These are phyloP conservation scores for Fusarium duplospermum DNA, from an alignment of 2,329 filamentous ascomycete species.

Conservation along the genomic window DNA sequence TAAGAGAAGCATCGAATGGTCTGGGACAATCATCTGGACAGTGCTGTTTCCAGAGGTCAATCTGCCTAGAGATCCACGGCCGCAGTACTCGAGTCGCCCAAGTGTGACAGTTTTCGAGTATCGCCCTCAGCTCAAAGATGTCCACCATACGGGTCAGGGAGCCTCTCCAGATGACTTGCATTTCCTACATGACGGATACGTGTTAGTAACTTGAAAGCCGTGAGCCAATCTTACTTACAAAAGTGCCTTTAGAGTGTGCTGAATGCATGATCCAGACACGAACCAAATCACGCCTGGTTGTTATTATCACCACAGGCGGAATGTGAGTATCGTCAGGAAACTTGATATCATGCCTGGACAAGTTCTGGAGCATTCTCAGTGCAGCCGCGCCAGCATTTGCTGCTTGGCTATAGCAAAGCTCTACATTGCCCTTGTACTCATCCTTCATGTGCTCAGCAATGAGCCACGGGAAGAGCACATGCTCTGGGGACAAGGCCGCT, in stretches of 20 bases:
- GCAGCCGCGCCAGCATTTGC: conserved; percentile 25
- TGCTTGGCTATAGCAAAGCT: conserved; percentile 18
- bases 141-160: conserved; percentile 22
- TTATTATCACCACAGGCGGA: conserved; percentile 26
- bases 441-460: conserved; percentile 33
- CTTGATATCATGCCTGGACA: conserved; percentile 6
- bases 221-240: conserved; percentile 7
- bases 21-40: not conserved
- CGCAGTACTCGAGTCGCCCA: conserved; percentile 27
- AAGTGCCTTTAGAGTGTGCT: not conserved
- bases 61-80: conserved; percentile 31
- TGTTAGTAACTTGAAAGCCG: not conserved
- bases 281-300: conserved; percentile 14
- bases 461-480: conserved; percentile 32
- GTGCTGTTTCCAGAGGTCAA: conserved; percentile 25
- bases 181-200: conserved; percentile 7
- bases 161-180: conserved; percentile 32
- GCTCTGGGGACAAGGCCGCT: conserved; percentile 10
- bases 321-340: conserved; percentile 2
- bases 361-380: conserved; percentile 19
- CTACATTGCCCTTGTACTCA: not conserved
- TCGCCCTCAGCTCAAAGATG: conserved; percentile 21
- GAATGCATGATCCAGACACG: conserved; percentile 30
- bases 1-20: not conserved
- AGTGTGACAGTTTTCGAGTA: conserved; percentile 33